Evolutionary conservation across 2,329 filamentous ascomycete genomes (phyloP), one percentile per base, ranked within the genome.

Genomic region (Niveomyces coronatus): DNA sequence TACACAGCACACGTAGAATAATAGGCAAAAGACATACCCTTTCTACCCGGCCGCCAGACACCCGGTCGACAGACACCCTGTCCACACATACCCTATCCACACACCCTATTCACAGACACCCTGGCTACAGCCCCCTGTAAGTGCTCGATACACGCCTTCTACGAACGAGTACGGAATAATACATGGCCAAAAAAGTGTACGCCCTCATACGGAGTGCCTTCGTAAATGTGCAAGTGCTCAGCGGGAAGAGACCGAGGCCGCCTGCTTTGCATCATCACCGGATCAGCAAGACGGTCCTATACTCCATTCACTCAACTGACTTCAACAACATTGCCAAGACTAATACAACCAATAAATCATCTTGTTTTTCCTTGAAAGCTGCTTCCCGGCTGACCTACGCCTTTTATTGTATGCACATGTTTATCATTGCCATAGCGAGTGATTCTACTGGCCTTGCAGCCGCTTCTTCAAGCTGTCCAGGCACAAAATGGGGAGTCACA

Each of bases 401-500:
- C 26, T 28, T 28, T 28, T 28, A 28, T 28, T 28, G 26, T 28
- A n/a, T 28, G 26, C 26, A 28, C 26, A 8, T 28, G 10, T 28
- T 28, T 9, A n/a, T 28, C 14, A n/a, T 28, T 28, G 26, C 13
- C 26, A 28, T 28, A 28, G 26, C 14, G 26, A 28, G 26, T 28
- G 26, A 28, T n/a, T 6, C 26, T 28, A 24, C 26, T 28, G 14
- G 26, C 26, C 9, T 28, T 28, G 26, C 26, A 28, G 26, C 26
- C 26, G 26, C 36, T 29, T 23, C 22, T 29, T 30, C 27, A 18
- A 37, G 22, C 24, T 17, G 26, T 28, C 26, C 26, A 30, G 20
- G 20, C 18, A 19, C 18, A 34, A 33, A 13, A 39, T 39, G 37
- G 27, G 29, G 30, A 9, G 16, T 17, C 37, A 27, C n/a, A 28